phyloP scores from a whole-genome alignment of 2,329 filamentous ascomycete species.

The Lasiodiplodia gonubiensis region DNA sequence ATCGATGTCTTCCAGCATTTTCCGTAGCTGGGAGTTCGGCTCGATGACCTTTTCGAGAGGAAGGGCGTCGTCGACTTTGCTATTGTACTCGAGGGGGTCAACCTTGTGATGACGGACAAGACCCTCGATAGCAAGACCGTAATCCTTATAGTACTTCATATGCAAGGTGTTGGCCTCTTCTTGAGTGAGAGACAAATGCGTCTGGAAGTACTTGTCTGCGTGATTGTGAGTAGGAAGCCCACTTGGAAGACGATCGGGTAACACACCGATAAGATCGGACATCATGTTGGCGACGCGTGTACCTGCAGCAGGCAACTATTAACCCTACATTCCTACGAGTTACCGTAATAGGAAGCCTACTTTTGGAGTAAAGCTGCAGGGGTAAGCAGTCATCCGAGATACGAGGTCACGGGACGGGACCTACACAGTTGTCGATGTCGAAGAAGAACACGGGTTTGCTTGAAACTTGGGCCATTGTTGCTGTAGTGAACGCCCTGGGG shows the following conservation, averaged over 20 bases:
- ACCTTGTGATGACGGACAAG: constrained; percentile 94
- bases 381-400: neutral
- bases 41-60: constrained; percentile 85
- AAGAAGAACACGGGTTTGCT: constrained; percentile 71
- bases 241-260: neutral
- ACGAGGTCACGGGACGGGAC: constrained; percentile 35
- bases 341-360: constrained; percentile 54
- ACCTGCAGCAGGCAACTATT: constrained; percentile 54
- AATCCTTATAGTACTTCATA: constrained; percentile 90
- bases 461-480: constrained; percentile 37
- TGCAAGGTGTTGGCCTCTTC: constrained; percentile 87
- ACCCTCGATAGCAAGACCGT: constrained; percentile 96
- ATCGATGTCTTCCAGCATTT: constrained; percentile 82
- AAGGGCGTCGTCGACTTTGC: constrained; percentile 91
- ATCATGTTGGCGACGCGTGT: constrained; percentile 87
- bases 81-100: constrained; percentile 92
- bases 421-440: constrained; percentile 95
- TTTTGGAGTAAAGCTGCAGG: constrained; percentile 77
- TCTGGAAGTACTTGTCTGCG: constrained; percentile 64
- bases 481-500: neutral
- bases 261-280: constrained; percentile 73
- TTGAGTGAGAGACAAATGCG: constrained; percentile 73
- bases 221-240: constrained; percentile 63
- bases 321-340: constrained; percentile 10
- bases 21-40: constrained; percentile 74